These are phyloP conservation scores for Aegilops umbellulata DNA, from an alignment of 176 grass and related monocot species.

Conservation along the genomic window DNA sequence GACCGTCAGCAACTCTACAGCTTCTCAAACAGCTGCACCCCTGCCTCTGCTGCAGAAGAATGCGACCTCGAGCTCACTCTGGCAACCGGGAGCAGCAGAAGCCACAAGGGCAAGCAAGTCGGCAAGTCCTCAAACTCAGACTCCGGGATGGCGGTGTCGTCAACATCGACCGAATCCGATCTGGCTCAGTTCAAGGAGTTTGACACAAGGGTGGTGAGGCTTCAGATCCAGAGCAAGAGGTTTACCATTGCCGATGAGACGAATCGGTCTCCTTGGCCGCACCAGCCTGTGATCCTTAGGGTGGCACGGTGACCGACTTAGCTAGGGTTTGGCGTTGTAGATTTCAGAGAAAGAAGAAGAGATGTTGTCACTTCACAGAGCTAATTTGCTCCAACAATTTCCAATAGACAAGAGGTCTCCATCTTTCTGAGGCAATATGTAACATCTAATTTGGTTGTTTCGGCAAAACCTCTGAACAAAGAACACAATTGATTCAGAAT, in stretches of 20 bases:
- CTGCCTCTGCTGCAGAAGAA: slow-evolving; percentile 8
- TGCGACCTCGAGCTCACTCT: slow-evolving; percentile 61
- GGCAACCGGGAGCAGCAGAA: slow-evolving; percentile 40
- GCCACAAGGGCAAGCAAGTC: slow-evolving; percentile 25
- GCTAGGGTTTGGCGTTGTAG: slow-evolving; percentile 18
- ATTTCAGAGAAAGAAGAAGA: neutral
- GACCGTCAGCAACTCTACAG: slow-evolving; percentile 14
- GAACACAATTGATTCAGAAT: neutral
- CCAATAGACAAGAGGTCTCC: neutral
- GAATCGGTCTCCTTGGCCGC: slow-evolving; percentile 15
- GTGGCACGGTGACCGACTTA: neutral
- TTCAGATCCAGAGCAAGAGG: slow-evolving; percentile 3
- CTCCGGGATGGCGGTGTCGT: slow-evolving; percentile 46
- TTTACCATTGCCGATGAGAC: neutral
- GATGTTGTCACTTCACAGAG: slow-evolving; percentile 28
- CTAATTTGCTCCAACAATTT: neutral
- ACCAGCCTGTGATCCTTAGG: slow-evolving; percentile 32
- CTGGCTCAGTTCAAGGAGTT: slow-evolving; percentile 19
- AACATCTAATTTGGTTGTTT: neutral
- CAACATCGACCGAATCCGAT: slow-evolving; percentile 49
- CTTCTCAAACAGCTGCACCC: neutral
- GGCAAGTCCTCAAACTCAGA: slow-evolving; percentile 41
- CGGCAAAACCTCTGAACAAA: neutral
- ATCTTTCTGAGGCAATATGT: neutral
- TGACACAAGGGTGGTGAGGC: neutral